These are phyloP conservation scores for Penicillium tannophilum DNA, from an alignment of 495 filamentous ascomycete genomes.

Conservation along the genomic window DNA sequence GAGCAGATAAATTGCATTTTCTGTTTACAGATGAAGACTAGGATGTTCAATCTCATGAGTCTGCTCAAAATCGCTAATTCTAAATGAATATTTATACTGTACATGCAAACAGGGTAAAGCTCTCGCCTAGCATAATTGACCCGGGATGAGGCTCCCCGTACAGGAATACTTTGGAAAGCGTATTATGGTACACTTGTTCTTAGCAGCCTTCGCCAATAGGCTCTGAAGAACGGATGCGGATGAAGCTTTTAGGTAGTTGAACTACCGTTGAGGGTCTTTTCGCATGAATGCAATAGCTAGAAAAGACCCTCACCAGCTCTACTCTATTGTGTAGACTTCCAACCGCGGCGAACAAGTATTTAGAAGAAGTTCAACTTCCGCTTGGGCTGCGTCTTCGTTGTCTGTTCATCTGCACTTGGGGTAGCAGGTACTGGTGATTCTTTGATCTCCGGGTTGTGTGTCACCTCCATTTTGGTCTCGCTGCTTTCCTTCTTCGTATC, in stretches of 20 bases:
- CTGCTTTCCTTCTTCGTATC: conserved; percentile 15
- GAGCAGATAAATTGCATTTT: conserved; percentile 18
- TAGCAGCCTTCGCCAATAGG: neutral
- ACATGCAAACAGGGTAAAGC: neutral
- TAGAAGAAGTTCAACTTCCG: conserved; percentile 42
- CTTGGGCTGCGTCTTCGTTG: conserved; percentile 20
- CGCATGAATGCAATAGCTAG: neutral
- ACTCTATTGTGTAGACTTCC: neutral
- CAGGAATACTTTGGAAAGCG: neutral
- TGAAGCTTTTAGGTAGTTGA: neutral
- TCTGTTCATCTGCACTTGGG: conserved; percentile 15
- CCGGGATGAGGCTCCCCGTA: neutral
- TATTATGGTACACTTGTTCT: neutral
- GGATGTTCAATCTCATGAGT: neutral
- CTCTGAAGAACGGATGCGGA: neutral
- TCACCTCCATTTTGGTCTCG: conserved; percentile 14
- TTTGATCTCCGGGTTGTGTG: conserved; percentile 17
- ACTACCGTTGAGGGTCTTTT: neutral
- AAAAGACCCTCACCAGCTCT: neutral
- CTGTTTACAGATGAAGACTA: neutral
- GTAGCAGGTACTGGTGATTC: conserved; percentile 19
- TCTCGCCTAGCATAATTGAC: neutral
- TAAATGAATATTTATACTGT: neutral
- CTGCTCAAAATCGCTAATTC: neutral
- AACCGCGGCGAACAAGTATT: neutral